Base-by-base conservation (phyloP, 352 stramenopile species). In the Phytopythium aichiense region DNA sequence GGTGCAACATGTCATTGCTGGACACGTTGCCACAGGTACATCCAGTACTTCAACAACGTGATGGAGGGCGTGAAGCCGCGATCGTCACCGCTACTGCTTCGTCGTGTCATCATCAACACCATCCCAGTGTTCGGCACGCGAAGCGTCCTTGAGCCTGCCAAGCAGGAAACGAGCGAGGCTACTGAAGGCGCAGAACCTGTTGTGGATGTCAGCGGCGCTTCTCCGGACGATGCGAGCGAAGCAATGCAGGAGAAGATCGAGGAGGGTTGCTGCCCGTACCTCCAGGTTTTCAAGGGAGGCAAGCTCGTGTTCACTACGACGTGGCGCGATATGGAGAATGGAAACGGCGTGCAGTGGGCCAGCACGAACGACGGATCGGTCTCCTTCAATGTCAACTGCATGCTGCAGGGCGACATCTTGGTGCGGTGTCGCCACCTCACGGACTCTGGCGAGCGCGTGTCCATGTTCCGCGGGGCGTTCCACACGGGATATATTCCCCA, bases 271-370 rank as follows among this genome's bases (percentile, higher is more conserved):
- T 97, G 92, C 61, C 97, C 97, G 48, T 99, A 99, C 72, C 63
- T 99, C 42, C 97, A 99, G 81, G 90, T 99, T 64, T 99, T 99
- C 76, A 99, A 99, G 75, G 88, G 81, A 16, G 97, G 97, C 30
- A 96, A 98, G 67, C 73, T 99, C 8, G 87, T 99, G 2, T 98
- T 98, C 68, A 99, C 94, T 28, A 97, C 95, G 18, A 96, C 91
- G 15, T 96, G 84, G 81, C 72, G 70, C 12, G 87, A 96, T 61
- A 90, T 91, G 77, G 73, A 95, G 58, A 81, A 96, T 60, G 78
- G 79, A 12, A 88, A 89, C 48, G 89, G 93, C 18, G 87, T 98
- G 11, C 92, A 96, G 51, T 99, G 97, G 91, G 92, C 91, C 2
- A 89, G 77, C 48, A 83, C 73, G 7, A 75, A 66, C 4, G 92